Percentiles rank a stretch among this genome's conserved stretches.
Evolutionary conservation across 768 basidiomycete genomes (phyloP).

Genomic region (Leucosporidium yakuticum): DNA sequence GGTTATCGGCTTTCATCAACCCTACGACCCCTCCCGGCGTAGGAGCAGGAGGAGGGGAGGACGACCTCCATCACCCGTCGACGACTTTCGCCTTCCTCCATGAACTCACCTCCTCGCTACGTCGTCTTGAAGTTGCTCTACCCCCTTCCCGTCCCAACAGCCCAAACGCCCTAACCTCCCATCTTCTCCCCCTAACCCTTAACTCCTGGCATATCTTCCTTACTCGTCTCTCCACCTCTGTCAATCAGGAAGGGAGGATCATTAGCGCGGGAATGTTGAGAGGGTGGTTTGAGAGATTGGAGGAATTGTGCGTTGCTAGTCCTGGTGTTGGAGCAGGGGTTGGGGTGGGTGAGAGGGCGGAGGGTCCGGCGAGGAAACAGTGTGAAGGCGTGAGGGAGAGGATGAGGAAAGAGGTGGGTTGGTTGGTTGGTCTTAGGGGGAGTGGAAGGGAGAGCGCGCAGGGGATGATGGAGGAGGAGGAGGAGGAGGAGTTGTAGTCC

Average conservation of each 20-base stretch:
- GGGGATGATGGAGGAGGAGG: background rate
- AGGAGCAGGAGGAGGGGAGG: slow-evolving; percentile 2
- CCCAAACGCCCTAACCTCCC: slow-evolving; percentile 15
- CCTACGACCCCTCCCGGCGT: background rate
- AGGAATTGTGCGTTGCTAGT: slow-evolving; percentile 15
- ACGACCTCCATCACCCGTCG: slow-evolving; percentile 31
- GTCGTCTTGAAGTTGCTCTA: slow-evolving; percentile 31
- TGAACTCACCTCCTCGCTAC: slow-evolving; percentile 28
- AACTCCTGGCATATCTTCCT: slow-evolving; percentile 37
- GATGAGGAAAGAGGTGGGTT: slow-evolving; percentile 35
- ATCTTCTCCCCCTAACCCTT: slow-evolving; percentile 31
- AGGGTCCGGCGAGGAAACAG: slow-evolving; percentile 19
- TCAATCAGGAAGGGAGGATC: slow-evolving; percentile 36
- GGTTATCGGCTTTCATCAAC: slow-evolving; percentile 21
- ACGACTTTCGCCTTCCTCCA: slow-evolving; percentile 36
- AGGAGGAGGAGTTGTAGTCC: slow-evolving; percentile 11
- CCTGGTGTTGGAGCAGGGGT: background rate
- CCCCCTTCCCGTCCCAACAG: slow-evolving; percentile 13
- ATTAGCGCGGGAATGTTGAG: slow-evolving; percentile 22
- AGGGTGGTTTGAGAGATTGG: slow-evolving; percentile 30
- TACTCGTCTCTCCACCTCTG: slow-evolving; percentile 18
- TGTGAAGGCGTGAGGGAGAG: slow-evolving; percentile 35
- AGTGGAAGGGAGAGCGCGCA: background rate
- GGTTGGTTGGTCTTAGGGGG: slow-evolving; percentile 29
- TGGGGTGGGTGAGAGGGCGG: background rate